phyloP scores from a whole-genome alignment of 2,329 filamentous ascomycete species.

The Alternaria incomplexa region DNA sequence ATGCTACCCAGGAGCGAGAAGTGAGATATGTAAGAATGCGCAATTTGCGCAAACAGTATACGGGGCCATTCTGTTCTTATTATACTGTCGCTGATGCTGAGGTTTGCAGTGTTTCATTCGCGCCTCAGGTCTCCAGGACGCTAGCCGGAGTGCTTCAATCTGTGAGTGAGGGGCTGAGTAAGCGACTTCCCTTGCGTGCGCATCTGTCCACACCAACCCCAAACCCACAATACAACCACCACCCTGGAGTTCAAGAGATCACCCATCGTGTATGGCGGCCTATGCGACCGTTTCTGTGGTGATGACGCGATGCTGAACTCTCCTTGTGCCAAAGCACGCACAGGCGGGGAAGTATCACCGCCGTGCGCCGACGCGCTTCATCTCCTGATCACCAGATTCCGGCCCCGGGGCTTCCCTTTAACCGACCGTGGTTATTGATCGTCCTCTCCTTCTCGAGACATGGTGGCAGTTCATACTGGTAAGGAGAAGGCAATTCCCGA shows the following conservation, averaged over 20 bases:
- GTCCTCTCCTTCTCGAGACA: not conserved
- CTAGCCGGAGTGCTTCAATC: conserved; percentile 11
- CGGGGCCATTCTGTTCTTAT: conserved; percentile 39
- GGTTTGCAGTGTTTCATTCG: conserved; percentile 42
- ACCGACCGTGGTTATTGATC: not conserved
- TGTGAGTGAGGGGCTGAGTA: conserved; percentile 6
- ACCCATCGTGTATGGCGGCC: not conserved
- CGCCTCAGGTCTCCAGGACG: conserved; percentile 25
- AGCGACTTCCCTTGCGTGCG: not conserved
- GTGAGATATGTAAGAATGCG: conserved; percentile 2
- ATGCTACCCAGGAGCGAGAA: conserved; percentile 22
- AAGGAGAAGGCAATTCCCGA: not conserved
- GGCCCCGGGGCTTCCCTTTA: not conserved
- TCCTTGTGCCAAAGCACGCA: not conserved
- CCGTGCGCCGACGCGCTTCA: not conserved
- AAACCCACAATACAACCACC: not conserved
- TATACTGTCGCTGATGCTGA: conserved; percentile 30
- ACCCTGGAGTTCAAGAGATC: not conserved
- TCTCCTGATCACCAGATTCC: not conserved
- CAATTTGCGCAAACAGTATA: conserved; percentile 4
- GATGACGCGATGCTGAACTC: not conserved
- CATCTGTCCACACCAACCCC: not conserved
- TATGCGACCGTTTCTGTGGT: not conserved
- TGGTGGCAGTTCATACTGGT: not conserved
- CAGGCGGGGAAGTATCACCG: not conserved